Conservation (phyloP, 805 yeast genomes). For the Wickerhamomyces rabaulensis region DNA sequence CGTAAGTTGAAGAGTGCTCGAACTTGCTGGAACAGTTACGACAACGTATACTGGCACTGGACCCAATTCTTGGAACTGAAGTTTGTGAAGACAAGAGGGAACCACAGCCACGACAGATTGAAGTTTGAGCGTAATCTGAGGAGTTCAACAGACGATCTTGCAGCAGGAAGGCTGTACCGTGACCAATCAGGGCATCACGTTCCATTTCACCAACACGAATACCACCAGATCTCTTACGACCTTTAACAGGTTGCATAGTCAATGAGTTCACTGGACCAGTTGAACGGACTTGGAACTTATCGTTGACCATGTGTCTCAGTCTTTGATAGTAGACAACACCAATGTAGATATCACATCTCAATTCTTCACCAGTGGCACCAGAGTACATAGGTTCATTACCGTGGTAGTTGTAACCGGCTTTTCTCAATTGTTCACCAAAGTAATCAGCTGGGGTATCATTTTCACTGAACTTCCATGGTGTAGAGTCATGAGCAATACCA, state of each 20-base stretch:
- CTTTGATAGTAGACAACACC: constrained; percentile 98
- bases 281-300: constrained; percentile 97
- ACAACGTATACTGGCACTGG: constrained; percentile 73
- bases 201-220: constrained; percentile 99
- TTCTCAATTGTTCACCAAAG: constrained; percentile 86
- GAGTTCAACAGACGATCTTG: constrained; percentile 95
- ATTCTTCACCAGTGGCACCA: constrained; percentile 97
- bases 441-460: constrained; percentile 94
- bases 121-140: constrained; percentile 89
- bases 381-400: constrained; percentile 99
- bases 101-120: constrained; percentile 91
- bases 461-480: constrained; percentile 94
- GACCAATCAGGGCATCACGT: constrained; percentile 97
- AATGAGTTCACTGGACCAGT: constrained; percentile 97
- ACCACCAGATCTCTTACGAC: constrained; percentile 98
- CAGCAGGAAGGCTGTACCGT: constrained; percentile 90
- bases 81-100: constrained; percentile 84
- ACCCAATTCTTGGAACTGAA: constrained; percentile 87
- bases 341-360: constrained; percentile 90
- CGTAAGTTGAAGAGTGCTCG: constrained; percentile 48
- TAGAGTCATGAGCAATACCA: constrained; percentile 94
- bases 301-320: constrained; percentile 98
- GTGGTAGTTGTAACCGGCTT: constrained; percentile 93
- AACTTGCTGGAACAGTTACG: constrained; percentile 82
- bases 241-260: constrained; percentile 99